Conservation (phyloP, 1,284 basidiomycete species). For the Volvariella surrecta region DNA sequence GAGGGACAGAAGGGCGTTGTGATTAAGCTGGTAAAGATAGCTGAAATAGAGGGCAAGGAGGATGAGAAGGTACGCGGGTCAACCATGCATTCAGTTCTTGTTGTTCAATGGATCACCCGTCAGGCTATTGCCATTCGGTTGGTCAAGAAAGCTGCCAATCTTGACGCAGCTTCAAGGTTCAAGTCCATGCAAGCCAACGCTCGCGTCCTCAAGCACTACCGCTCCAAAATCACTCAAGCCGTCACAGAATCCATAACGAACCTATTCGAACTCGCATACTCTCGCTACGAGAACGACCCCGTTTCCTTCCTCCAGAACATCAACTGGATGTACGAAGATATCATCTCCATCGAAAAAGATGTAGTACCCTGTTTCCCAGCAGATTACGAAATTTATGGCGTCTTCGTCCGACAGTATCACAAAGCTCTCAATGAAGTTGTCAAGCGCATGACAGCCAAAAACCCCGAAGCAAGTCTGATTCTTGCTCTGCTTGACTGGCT, state of each 20-base stretch:
- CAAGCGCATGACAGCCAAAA: constrained; percentile 62
- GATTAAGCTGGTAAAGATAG: constrained; percentile 89
- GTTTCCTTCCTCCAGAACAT: constrained; percentile 73
- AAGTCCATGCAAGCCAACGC: constrained; percentile 90
- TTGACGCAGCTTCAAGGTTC: constrained; percentile 86
- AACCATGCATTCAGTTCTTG: not conserved
- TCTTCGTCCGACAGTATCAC: constrained; percentile 89
- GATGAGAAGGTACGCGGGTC: constrained; percentile 79
- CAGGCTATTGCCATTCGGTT: constrained; percentile 89
- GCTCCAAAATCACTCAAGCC: constrained; percentile 80
- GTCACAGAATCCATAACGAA: constrained; percentile 74
- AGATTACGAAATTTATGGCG: constrained; percentile 82
- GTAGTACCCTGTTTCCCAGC: constrained; percentile 89
- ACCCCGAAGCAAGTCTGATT: constrained; percentile 82
- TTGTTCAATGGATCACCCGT: constrained; percentile 6
- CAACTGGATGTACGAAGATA: constrained; percentile 92
- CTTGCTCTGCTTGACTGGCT: constrained; percentile 88
- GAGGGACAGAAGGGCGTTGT: constrained; percentile 79
- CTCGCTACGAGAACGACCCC: constrained; percentile 55
- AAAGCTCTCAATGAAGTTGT: constrained; percentile 78
- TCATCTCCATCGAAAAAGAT: constrained; percentile 84
- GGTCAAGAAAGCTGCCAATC: constrained; percentile 86
- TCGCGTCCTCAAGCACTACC: constrained; percentile 93
- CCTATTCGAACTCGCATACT: constrained; percentile 67
- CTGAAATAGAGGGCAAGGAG: constrained; percentile 87